Conservation (phyloP, 768 basidiomycete species). For the Termitomyces sp. region DNA sequence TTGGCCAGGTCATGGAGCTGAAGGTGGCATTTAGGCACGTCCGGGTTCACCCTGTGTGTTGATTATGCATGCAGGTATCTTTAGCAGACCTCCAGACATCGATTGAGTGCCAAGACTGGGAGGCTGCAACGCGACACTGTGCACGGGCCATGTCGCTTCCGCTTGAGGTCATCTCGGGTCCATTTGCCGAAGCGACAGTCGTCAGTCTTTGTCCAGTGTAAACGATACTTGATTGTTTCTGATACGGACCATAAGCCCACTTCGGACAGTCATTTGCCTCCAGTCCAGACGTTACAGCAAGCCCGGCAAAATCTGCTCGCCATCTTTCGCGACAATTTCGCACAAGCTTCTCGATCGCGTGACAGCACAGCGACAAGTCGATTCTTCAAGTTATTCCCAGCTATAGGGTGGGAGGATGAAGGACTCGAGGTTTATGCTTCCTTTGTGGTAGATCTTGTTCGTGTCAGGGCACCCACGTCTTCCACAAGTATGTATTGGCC, state of each 20-base stretch:
- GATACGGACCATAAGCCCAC: conserved; percentile 61
- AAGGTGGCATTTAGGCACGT: conserved; percentile 50
- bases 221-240: background rate
- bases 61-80: conserved; percentile 26
- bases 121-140: conserved; percentile 87
- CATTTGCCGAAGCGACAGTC: conserved; percentile 83
- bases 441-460: conserved; percentile 89
- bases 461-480: conserved; percentile 67
- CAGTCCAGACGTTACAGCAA: conserved; percentile 72
- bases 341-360: conserved; percentile 69
- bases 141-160: conserved; percentile 87
- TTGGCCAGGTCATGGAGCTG: conserved; percentile 91
- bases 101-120: conserved; percentile 90
- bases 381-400: conserved; percentile 96
- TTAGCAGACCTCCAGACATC: conserved; percentile 53
- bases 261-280: conserved; percentile 80
- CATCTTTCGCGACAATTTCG: conserved; percentile 78
- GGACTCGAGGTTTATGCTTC: conserved; percentile 89
- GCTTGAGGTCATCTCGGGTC: conserved; percentile 67
- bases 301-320: conserved; percentile 70
- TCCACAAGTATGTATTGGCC: conserved; percentile 61
- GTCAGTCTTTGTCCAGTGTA: conserved; percentile 38
- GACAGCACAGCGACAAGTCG: conserved; percentile 87
- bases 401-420: conserved; percentile 89
- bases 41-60: background rate